A percentile compares a stretch with the other conserved stretches of the same genome.
Evolutionary conservation across 768 basidiomycete species (phyloP).

Genomic region (Tulasnella sp.): DNA sequence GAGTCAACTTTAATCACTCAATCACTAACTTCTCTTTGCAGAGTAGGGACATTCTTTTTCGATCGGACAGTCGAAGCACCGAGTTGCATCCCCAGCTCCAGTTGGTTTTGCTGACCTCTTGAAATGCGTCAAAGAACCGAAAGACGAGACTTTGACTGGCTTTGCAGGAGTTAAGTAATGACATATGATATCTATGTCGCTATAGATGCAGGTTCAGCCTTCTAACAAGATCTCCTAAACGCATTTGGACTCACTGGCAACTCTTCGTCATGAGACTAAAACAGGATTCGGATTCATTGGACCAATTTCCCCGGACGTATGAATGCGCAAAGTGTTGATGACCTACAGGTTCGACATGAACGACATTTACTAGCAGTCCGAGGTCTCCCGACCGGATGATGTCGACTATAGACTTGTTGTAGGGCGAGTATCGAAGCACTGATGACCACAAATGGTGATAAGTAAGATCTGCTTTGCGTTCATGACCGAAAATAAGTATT

Average conservation of each 20-base stretch:
- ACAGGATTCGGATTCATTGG: conserved; percentile 49
- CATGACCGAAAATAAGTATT: neutral
- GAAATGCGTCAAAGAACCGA: conserved; percentile 78
- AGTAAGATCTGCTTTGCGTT: neutral
- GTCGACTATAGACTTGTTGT: conserved; percentile 54
- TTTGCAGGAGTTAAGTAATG: conserved; percentile 56
- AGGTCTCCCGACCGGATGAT: conserved; percentile 57
- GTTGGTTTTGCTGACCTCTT: conserved; percentile 56
- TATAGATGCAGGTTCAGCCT: conserved; percentile 23
- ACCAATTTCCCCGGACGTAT: conserved; percentile 77
- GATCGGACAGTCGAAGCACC: conserved; percentile 61
- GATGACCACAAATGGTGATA: neutral
- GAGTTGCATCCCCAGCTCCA: conserved; percentile 48
- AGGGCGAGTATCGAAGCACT: conserved; percentile 85
- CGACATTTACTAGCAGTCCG: conserved; percentile 67
- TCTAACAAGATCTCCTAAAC: neutral
- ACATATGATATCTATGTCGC: conserved; percentile 76
- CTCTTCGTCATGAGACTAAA: conserved; percentile 83
- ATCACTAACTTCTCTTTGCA: conserved; percentile 59
- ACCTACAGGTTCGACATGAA: conserved; percentile 77
- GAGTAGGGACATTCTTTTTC: conserved; percentile 72
- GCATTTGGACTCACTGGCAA: conserved; percentile 52
- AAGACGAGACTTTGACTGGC: conserved; percentile 64
- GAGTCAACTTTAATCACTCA: neutral
- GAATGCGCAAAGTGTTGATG: conserved; percentile 85